phyloP scores from a whole-genome alignment of 306 rosid species.

The Gastrolobium bilobum region DNA sequence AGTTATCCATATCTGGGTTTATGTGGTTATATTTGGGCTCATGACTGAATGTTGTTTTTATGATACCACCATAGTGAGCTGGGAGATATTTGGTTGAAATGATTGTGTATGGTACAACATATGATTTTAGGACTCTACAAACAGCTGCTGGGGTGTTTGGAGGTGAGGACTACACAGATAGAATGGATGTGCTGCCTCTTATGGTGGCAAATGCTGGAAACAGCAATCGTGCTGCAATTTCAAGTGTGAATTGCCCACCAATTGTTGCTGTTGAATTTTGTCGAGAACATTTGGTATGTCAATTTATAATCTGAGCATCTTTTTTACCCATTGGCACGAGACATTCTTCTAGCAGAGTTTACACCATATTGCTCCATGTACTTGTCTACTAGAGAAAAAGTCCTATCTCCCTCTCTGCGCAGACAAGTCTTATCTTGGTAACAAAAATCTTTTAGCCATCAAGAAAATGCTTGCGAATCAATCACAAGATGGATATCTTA shows the following conservation, averaged over 20 bases:
- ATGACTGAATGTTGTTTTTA: neutral
- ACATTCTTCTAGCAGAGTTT: neutral
- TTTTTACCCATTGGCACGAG: neutral
- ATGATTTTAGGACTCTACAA: constrained; percentile 77
- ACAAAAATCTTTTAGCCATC: neutral
- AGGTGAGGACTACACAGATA: constrained; percentile 64
- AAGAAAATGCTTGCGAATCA: neutral
- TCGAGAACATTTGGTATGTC: constrained; percentile 82
- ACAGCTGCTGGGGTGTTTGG: constrained; percentile 93
- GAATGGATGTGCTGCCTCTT: constrained; percentile 62
- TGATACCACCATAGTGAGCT: no score
- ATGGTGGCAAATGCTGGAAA: constrained; percentile 79
- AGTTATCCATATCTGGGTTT: constrained; percentile 17
- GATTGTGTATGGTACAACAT: constrained; percentile 11
- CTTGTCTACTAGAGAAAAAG: neutral
- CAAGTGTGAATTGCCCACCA: constrained; percentile 77
- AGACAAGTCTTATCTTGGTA: constrained; percentile 10
- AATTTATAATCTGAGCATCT: neutral
- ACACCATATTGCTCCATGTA: constrained; percentile 10
- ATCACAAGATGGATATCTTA: constrained; percentile 4
- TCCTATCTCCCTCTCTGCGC: constrained; percentile 5
- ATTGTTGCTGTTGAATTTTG: constrained; percentile 83
- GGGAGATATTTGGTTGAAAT: neutral
- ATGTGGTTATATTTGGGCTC: constrained; percentile 2
- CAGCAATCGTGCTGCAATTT: constrained; percentile 67